Base-by-base conservation (phyloP, 108 stramenopile genomes). In the Pseudonitzschia pungens region DNA sequence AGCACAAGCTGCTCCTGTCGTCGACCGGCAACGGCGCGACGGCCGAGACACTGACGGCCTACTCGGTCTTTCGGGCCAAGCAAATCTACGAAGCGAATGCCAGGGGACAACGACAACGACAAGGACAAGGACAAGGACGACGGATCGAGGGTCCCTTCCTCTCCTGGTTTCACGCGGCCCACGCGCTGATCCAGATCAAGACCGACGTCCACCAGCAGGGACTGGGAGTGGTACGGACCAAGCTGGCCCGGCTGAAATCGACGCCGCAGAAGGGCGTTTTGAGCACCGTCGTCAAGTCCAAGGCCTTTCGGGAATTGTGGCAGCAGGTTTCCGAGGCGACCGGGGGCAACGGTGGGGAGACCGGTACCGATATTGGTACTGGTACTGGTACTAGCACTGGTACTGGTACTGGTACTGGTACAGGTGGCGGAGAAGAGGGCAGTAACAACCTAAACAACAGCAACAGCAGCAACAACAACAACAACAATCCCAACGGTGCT, bases 171-270 rank as follows among this genome's bases (percentile, higher is more conserved):
- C 21, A 60, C 20, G 78, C 74, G 12, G 74, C 81, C 24, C 86
- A 83, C 10, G 75, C 74, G 28, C 66, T 94, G 24, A 72, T 83
- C 8, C 59, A 77, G 27, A 63, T 87, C 22, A 84, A 89, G 18
- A 48, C 54, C 53, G 58, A 81, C 32, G 56, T 87, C 20, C 80
- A 81, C 48, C 70, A 80, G 42, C 70, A 80, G 42, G 54, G 54
- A 12, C 64, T 94, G 64, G 83, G 78, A 5, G 64, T 81, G 56
- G 92, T 85, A 9, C 44, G 74, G 27, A 69, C 50, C 21, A 88
- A 85, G 44, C 64, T 92, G 12, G 21, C 63, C 22, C 78, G 76
- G 42, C 51, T 84, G 69, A 75, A 65, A 20, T 73, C 66, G 20
- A 71, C 22, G 60, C 77, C 70, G 6, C 74, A 70, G 45, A 33